Conservation (phyloP, 2,329 filamentous ascomycete species). For the Aspergillus pseudoterreus region DNA sequence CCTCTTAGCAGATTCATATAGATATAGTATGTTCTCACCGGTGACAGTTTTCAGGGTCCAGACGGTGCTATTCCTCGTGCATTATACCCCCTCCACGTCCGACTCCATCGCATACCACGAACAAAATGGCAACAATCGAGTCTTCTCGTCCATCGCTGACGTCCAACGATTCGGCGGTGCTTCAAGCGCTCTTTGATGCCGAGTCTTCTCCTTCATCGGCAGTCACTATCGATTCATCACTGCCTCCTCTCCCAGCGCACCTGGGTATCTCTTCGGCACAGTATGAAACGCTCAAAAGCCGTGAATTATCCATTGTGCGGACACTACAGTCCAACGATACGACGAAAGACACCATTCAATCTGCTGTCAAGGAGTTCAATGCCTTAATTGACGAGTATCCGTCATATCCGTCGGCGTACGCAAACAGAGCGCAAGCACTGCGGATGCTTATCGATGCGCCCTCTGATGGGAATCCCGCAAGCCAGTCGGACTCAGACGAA, state of each 20-base stretch:
- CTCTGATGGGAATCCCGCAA: neutral
- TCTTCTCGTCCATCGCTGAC: constrained; percentile 29
- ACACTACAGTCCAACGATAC: constrained; percentile 27
- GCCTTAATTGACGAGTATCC: constrained; percentile 42
- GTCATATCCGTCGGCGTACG: constrained; percentile 52
- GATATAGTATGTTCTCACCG: too few relatives aligned
- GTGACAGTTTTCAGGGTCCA: too few relatives aligned
- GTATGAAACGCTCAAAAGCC: constrained; percentile 36
- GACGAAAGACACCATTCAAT: constrained; percentile 23
- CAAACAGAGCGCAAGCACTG: constrained; percentile 53
- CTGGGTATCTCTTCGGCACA: constrained; percentile 33
- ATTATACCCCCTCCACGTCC: neutral
- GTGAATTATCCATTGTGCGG: constrained; percentile 39
- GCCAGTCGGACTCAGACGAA: constrained; percentile 4
- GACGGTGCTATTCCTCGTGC: neutral
- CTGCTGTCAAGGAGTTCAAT: constrained; percentile 38
- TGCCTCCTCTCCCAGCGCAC: constrained; percentile 39
- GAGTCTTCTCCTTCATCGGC: constrained; percentile 40
- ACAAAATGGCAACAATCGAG: constrained; percentile 20
- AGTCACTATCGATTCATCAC: constrained; percentile 34
- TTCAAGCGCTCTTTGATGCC: constrained; percentile 46
- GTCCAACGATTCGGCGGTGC: constrained; percentile 43
- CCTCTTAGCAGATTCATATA: too few relatives aligned
- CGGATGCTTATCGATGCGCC: constrained; percentile 33
- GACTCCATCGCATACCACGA: neutral